These are phyloP conservation scores for Amylostereum areolatum DNA, from an alignment of 1,284 basidiomycete genomes.

Conservation along the genomic window DNA sequence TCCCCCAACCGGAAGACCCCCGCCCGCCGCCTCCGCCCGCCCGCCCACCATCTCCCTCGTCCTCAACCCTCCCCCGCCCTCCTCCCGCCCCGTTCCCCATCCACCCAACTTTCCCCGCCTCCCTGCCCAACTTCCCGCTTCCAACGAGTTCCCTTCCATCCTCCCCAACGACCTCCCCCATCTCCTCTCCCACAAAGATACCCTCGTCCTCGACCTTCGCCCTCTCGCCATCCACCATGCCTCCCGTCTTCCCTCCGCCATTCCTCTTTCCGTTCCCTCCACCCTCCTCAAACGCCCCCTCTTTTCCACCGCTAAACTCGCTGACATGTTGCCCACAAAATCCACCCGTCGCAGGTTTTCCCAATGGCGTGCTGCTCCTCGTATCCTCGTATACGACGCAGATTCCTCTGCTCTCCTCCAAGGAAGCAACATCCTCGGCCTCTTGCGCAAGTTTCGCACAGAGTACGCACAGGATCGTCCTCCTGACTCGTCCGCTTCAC, in stretches of 20 bases:
- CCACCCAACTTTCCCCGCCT: conserved; percentile 5
- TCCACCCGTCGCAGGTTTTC: conserved; percentile 55
- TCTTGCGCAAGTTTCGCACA: conserved; percentile 80
- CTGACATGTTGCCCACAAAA: conserved; percentile 66
- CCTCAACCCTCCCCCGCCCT: conserved; percentile 11
- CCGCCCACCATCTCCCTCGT: conserved; percentile 3
- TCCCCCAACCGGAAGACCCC: conserved; percentile 2
- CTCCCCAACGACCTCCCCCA: conserved; percentile 25
- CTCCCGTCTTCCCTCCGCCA: conserved; percentile 65
- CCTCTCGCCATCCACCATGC: conserved; percentile 69
- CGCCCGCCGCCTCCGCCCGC: conserved; percentile 9
- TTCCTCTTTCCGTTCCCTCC: conserved; percentile 89
- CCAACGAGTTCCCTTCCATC: conserved; percentile 24
- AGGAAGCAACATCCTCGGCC: conserved; percentile 66
- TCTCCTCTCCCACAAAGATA: conserved; percentile 26
- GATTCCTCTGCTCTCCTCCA: conserved; percentile 60
- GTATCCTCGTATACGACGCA: conserved; percentile 79
- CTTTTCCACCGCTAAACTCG: conserved; percentile 71
- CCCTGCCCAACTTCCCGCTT: conserved; percentile 3
- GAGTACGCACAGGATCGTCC: conserved; percentile 54
- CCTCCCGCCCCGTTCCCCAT: conserved; percentile 3
- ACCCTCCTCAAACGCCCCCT: conserved; percentile 88
- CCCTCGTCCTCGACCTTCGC: conserved; percentile 81
- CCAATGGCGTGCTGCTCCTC: conserved; percentile 46
- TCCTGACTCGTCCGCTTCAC: not conserved